Percentiles rank a stretch among this genome's conserved stretches.
Conservation (phyloP, 257 asterid genomes). For the Salvia hispanica region DNA sequence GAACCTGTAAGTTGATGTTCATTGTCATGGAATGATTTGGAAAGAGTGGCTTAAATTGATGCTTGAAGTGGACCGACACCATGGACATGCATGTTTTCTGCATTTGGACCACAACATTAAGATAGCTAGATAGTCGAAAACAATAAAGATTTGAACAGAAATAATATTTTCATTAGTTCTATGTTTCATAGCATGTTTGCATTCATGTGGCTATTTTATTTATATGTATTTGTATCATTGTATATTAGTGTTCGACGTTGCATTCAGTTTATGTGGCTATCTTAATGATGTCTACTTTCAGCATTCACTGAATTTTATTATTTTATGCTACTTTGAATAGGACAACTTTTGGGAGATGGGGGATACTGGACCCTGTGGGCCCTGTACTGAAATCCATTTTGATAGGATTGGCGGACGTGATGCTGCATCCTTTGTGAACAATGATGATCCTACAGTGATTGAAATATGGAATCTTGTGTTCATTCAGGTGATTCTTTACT, state of each 20-base stretch:
- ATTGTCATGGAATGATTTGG: conserved; percentile 4
- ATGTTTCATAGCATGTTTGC: background rate
- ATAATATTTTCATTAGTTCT: conserved; percentile 19
- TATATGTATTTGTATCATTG: background rate
- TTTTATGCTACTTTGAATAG: conserved; percentile 47
- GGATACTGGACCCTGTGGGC: conserved; percentile 99
- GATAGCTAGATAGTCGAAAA: conserved; percentile 6
- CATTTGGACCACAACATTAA: conserved; percentile 7
- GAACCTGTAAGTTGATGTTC: background rate
- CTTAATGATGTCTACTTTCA: conserved; percentile 23
- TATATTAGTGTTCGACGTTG: conserved; percentile 2
- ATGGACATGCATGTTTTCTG: background rate
- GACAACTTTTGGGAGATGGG: conserved; percentile 99
- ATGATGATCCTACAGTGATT: conserved; percentile 94
- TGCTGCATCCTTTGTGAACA: conserved; percentile 80
- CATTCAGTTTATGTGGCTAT: conserved; percentile 6
- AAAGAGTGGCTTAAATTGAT: conserved; percentile 14
- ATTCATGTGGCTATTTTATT: background rate
- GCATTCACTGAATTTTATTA: background rate
- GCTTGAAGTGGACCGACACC: conserved; percentile 6
- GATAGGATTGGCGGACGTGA: conserved; percentile 96
- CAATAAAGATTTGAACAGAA: background rate
- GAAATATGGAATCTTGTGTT: conserved; percentile 99
- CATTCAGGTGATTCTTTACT: conserved; percentile 67
- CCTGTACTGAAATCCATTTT: conserved; percentile 94